Percentiles rank a stretch among this genome's conserved stretches.
phyloP scores from a whole-genome alignment of 768 basidiomycete genomes.

The Tylopilus subfusipes region DNA sequence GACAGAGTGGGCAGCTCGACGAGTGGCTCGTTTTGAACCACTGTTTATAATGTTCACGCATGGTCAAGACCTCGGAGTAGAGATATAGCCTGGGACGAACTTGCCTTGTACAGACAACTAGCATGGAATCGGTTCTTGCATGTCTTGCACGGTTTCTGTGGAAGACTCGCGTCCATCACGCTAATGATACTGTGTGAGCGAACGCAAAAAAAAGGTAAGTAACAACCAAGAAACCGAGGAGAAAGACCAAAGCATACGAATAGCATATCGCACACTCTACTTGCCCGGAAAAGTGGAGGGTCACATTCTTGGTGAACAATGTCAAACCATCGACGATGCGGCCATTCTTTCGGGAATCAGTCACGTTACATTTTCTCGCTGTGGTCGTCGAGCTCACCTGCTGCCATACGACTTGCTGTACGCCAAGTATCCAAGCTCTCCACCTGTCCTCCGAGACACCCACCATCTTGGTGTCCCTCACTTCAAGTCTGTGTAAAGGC shows the following conservation, averaged over 20 bases:
- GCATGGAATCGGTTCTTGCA: slow-evolving; percentile 95
- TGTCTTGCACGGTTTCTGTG: slow-evolving; percentile 88
- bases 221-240: not conserved
- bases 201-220: not conserved
- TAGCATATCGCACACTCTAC: slow-evolving; percentile 97
- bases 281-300: slow-evolving; percentile 90
- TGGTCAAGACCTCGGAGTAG: not conserved
- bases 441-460: slow-evolving; percentile 89
- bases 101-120: slow-evolving; percentile 83
- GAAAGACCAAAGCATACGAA: slow-evolving; percentile 49
- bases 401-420: slow-evolving; percentile 86
- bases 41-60: slow-evolving; percentile 40
- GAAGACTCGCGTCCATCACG: slow-evolving; percentile 81
- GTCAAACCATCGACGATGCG: slow-evolving; percentile 82
- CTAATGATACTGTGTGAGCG: slow-evolving; percentile 70
- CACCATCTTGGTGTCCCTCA: slow-evolving; percentile 78
- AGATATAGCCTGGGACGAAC: slow-evolving; percentile 11
- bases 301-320: slow-evolving; percentile 92
- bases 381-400: slow-evolving; percentile 53
- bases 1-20: slow-evolving; percentile 87
- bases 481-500: slow-evolving; percentile 84
- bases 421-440: slow-evolving; percentile 90
- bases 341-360: slow-evolving; percentile 60
- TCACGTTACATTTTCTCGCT: not conserved
- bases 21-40: slow-evolving; percentile 91